phyloP scores from a whole-genome alignment of 1,284 basidiomycete species.

The Trametes versicolor region DNA sequence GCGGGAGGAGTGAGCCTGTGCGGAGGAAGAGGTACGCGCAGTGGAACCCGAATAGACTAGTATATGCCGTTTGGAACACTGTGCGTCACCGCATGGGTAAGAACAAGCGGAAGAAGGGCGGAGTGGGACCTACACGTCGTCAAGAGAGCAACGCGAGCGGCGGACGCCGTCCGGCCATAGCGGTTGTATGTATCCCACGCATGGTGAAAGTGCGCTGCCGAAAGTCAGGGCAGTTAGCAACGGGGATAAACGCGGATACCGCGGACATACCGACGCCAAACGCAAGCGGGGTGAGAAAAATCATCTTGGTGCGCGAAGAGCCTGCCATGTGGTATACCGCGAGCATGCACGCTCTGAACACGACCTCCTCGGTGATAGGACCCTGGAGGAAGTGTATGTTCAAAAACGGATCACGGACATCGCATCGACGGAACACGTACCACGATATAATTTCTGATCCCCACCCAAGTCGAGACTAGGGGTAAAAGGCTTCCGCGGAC shows the following conservation, averaged over 20 bases:
- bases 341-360: slow-evolving; percentile 90
- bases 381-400: slow-evolving; percentile 57
- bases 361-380: slow-evolving; percentile 92
- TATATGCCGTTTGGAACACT: slow-evolving; percentile 92
- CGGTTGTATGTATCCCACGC: slow-evolving; percentile 85
- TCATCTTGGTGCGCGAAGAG: slow-evolving; percentile 63
- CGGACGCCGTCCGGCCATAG: slow-evolving; percentile 69
- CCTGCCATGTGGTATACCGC: slow-evolving; percentile 76
- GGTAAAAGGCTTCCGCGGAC: slow-evolving; percentile 51
- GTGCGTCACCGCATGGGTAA: slow-evolving; percentile 10
- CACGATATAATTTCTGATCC: slow-evolving; percentile 81
- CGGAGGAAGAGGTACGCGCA: slow-evolving; percentile 88
- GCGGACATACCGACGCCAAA: slow-evolving; percentile 83
- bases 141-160: slow-evolving; percentile 69
- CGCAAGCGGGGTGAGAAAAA: slow-evolving; percentile 85
- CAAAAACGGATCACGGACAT: neutral
- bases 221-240: slow-evolving; percentile 5
- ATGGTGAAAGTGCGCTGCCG: slow-evolving; percentile 90
- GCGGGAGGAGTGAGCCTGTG: slow-evolving; percentile 70
- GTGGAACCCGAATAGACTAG: slow-evolving; percentile 92
- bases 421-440: slow-evolving; percentile 55
- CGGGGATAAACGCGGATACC: slow-evolving; percentile 13
- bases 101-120: neutral
- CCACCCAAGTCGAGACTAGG: slow-evolving; percentile 61
- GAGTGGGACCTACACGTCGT: slow-evolving; percentile 61